These are phyloP conservation scores for Colletotrichum cuscutae DNA, from an alignment of 2,329 filamentous ascomycete species.

Conservation along the genomic window DNA sequence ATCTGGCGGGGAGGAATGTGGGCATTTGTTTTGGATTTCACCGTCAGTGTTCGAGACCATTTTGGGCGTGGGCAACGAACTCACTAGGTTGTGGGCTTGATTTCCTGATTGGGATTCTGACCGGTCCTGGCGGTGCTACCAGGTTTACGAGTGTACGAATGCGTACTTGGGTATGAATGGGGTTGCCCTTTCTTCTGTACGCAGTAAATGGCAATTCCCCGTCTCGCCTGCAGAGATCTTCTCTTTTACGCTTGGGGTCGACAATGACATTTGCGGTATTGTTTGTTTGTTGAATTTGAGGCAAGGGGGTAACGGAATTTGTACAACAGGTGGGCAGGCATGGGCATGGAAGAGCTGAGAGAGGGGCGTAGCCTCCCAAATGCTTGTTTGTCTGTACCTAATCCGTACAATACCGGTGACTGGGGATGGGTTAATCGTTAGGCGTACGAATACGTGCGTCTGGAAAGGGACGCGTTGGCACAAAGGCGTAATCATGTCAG, in stretches of 20 bases:
- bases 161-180: neutral
- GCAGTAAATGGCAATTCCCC: no score
- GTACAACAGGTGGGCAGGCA: neutral
- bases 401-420: neutral
- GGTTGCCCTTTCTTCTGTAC: no score
- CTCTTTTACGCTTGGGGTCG: neutral
- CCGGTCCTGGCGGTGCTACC: neutral
- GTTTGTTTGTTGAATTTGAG: neutral
- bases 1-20: neutral
- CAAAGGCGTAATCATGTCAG: neutral
- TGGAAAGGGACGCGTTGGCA: neutral
- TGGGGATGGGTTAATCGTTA: neutral
- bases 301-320: no score
- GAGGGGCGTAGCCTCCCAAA: neutral
- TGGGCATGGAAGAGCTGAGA: neutral
- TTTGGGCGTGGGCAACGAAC: neutral
- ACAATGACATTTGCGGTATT: neutral
- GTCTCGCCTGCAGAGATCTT: neutral
- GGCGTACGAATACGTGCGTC: neutral
- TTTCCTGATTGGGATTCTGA: neutral
- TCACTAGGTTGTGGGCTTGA: neutral
- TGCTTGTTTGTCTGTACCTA: neutral
- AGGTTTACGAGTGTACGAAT: neutral
- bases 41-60: neutral
- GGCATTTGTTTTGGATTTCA: neutral